Conservation (phyloP, 768 basidiomycete species). For the Tricholoma sp. region DNA sequence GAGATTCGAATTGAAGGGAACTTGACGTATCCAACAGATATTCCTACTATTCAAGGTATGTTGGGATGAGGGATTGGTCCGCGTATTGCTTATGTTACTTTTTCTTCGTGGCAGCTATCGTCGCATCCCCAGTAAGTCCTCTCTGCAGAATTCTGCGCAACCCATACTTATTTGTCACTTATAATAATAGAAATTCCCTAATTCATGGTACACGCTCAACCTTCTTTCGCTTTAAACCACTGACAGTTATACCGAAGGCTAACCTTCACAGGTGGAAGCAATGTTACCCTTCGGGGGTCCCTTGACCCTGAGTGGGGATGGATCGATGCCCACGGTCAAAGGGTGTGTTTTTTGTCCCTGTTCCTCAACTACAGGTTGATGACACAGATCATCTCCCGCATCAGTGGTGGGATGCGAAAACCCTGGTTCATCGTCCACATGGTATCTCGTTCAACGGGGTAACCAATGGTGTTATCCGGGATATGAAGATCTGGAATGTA, state of each 20-base stretch:
- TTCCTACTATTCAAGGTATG: constrained; percentile 45
- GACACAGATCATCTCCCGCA: neutral
- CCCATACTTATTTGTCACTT: neutral
- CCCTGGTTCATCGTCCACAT: constrained; percentile 51
- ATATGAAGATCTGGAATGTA: constrained; percentile 50
- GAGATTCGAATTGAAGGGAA: constrained; percentile 56
- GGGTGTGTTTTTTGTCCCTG: constrained; percentile 22
- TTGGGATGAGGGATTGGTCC: neutral
- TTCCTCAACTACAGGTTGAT: neutral
- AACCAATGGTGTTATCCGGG: constrained; percentile 45
- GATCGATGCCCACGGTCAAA: constrained; percentile 58
- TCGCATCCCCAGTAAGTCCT: constrained; percentile 38
- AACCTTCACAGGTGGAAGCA: constrained; percentile 47
- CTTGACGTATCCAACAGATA: constrained; percentile 47
- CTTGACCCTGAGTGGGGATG: constrained; percentile 57
- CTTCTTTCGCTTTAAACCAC: neutral
- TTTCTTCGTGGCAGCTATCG: constrained; percentile 28
- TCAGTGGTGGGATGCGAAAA: constrained; percentile 55
- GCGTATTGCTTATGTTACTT: neutral
- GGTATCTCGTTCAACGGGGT: constrained; percentile 52
- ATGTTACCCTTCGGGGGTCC: constrained; percentile 54
- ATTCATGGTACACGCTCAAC: constrained; percentile 33
- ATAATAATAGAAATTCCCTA: constrained; percentile 34
- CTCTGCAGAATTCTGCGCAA: neutral
- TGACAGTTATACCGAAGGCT: constrained; percentile 35